A percentile compares a stretch with the other conserved stretches of the same genome.
Conservation (phyloP, 306 rosid genomes). For the Sicyos edulis region DNA sequence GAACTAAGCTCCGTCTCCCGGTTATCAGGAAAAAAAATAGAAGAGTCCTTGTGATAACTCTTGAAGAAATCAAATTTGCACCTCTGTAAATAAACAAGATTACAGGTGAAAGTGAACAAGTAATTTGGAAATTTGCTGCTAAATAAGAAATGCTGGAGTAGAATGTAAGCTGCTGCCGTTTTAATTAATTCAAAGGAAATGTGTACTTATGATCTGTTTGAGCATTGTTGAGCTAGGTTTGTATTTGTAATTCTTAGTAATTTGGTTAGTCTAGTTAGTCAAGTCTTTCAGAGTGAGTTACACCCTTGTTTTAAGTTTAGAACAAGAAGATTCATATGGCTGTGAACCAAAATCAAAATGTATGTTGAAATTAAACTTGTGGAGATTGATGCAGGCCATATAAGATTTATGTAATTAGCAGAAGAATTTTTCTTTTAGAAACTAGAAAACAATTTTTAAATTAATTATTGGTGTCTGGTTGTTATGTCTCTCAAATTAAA, state of each 20-base stretch:
- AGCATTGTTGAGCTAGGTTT: not conserved
- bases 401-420: too few species aligned
- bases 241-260: not conserved
- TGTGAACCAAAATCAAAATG: too few species aligned
- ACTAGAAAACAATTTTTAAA: not conserved
- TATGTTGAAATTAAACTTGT: not conserved
- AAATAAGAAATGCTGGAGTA: not conserved
- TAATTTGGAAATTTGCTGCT: not conserved
- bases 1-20: too few species aligned
- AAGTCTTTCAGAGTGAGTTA: not conserved
- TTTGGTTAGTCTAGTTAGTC: not conserved
- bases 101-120: not conserved
- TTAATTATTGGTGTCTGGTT: not conserved
- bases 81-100: too few species aligned
- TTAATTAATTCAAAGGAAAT: not conserved
- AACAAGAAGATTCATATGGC: too few species aligned
- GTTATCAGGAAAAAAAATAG: too few species aligned
- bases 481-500: not conserved
- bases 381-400: not conserved
- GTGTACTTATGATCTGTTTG: slow-evolving; percentile 6
- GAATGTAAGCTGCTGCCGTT: not conserved
- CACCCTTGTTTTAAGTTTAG: not conserved
- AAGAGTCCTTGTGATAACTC: too few species aligned
- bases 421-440: too few species aligned
- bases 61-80: not conserved